A percentile compares a stretch with the other conserved stretches of the same genome.
Evolutionary conservation across 441 rosid species (phyloP).

Genomic region (Hura crepitans): DNA sequence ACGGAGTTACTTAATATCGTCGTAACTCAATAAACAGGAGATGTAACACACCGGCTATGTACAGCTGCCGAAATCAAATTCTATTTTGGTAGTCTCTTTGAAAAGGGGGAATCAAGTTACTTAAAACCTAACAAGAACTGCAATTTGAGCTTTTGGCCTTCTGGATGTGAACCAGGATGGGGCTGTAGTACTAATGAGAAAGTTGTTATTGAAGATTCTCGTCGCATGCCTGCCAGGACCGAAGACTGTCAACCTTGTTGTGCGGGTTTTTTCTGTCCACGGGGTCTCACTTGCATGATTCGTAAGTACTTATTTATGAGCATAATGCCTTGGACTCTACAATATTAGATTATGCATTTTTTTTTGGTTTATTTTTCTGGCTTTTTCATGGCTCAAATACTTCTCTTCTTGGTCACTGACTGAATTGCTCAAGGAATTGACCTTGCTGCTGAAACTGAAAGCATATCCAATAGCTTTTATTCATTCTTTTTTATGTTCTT

Average conservation of each 20-base stretch:
- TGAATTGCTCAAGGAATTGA: slow-evolving; percentile 2
- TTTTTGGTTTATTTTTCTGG: too few species aligned
- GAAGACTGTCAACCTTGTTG: slow-evolving; percentile 71
- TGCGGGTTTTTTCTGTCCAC: slow-evolving; percentile 89
- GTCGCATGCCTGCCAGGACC: slow-evolving; percentile 54
- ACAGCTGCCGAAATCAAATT: slow-evolving; percentile 76
- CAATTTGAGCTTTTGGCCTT: slow-evolving; percentile 67
- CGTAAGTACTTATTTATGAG: slow-evolving; percentile 44
- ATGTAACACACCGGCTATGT: slow-evolving; percentile 51
- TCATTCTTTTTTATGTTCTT: slow-evolving; percentile 22
- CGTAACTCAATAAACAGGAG: slow-evolving; percentile 46
- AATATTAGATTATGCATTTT: neutral
- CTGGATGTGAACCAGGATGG: slow-evolving; percentile 99
- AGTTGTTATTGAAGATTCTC: slow-evolving; percentile 45
- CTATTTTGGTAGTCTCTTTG: slow-evolving; percentile 52
- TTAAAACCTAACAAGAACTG: slow-evolving; percentile 66
- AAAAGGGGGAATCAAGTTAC: slow-evolving; percentile 24
- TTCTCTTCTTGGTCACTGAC: neutral
- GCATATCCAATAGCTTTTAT: slow-evolving; percentile 7
- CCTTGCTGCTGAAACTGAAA: neutral
- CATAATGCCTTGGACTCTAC: neutral
- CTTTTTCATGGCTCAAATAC: neutral
- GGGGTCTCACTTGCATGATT: slow-evolving; percentile 96
- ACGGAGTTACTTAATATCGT: slow-evolving; percentile 13
- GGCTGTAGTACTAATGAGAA: slow-evolving; percentile 50